A percentile compares a stretch with the other conserved stretches of the same genome.
These are phyloP conservation scores for Alternaria conjuncta DNA, from an alignment of 2,329 filamentous ascomycete species.

Conservation along the genomic window DNA sequence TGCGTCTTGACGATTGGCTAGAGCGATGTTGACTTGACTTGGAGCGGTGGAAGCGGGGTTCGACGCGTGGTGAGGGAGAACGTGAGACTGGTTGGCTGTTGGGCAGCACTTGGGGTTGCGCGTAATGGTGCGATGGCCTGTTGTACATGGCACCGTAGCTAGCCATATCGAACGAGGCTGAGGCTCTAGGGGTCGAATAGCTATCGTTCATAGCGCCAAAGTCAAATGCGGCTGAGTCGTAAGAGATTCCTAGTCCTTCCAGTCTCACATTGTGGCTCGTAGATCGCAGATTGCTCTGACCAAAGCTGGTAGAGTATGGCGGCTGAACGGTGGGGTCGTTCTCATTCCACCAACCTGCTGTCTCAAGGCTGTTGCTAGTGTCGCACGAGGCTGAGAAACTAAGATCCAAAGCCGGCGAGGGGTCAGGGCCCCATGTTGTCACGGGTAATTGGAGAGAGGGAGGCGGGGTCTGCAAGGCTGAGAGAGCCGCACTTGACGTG, in stretches of 20 bases:
- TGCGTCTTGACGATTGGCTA: conserved; percentile 19
- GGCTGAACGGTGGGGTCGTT: conserved; percentile 17
- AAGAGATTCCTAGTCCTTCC: conserved; percentile 42
- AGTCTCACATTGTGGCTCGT: conserved; percentile 23
- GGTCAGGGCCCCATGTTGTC: conserved; percentile 39
- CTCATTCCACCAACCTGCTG: conserved; percentile 40
- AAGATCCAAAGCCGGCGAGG: conserved; percentile 38
- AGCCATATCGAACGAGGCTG: conserved; percentile 28
- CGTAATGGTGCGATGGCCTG: conserved; percentile 13
- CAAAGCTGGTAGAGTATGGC: conserved; percentile 22
- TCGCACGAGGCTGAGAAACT: conserved; percentile 41
- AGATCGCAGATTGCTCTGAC: conserved; percentile 26
- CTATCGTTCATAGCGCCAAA: conserved; percentile 12
- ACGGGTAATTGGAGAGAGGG: conserved; percentile 39
- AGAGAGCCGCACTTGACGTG: conserved; percentile 36
- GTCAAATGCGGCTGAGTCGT: conserved; percentile 32
- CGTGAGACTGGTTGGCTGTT: conserved; percentile 30
- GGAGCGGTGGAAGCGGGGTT: conserved; percentile 36
- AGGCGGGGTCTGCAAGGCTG: conserved; percentile 48
- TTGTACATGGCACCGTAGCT: conserved; percentile 19
- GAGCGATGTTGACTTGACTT: conserved; percentile 19
- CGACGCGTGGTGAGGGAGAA: conserved; percentile 31
- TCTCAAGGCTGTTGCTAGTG: conserved; percentile 30
- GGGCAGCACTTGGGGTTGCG: conserved; percentile 20
- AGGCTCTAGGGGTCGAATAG: neutral